Conservation (phyloP, 1,284 basidiomycete genomes). For the Malassezia japonica region DNA sequence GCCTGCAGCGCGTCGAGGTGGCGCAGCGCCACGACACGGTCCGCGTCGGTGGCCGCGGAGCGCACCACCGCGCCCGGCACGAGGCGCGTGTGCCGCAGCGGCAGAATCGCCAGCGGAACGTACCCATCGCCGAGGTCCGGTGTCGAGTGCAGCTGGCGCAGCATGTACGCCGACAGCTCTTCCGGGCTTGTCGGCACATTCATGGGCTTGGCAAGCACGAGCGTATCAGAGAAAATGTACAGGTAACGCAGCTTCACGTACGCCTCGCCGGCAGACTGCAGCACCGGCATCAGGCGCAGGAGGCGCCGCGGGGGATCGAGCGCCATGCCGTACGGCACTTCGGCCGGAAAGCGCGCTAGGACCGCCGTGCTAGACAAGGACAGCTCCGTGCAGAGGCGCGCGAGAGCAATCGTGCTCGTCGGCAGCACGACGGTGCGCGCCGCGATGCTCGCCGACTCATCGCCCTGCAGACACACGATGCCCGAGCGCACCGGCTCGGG, state of each 20-base stretch:
- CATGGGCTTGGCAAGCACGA: conserved; percentile 62
- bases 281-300: conserved; percentile 69
- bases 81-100: conserved; percentile 26
- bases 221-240: conserved; percentile 85
- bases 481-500: neutral
- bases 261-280: conserved; percentile 85
- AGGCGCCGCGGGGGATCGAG: conserved; percentile 74
- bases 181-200: conserved; percentile 47
- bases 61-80: neutral
- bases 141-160: conserved; percentile 49
- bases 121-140: conserved; percentile 10
- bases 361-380: conserved; percentile 8
- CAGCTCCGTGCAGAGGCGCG: conserved; percentile 33
- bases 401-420: conserved; percentile 27
- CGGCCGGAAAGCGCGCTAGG: conserved; percentile 6
- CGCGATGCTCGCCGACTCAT: neutral
- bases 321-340: conserved; percentile 28
- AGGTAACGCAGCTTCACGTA: conserved; percentile 92
- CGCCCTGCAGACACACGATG: neutral
- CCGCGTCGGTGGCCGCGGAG: neutral
- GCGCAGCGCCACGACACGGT: conserved; percentile 19
- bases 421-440: conserved; percentile 11
- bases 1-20: conserved; percentile 54
- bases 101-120: conserved; percentile 3
- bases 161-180: conserved; percentile 3